Base-by-base conservation (phyloP, 106 monocot genomes). In the Vanilla planifolia region DNA sequence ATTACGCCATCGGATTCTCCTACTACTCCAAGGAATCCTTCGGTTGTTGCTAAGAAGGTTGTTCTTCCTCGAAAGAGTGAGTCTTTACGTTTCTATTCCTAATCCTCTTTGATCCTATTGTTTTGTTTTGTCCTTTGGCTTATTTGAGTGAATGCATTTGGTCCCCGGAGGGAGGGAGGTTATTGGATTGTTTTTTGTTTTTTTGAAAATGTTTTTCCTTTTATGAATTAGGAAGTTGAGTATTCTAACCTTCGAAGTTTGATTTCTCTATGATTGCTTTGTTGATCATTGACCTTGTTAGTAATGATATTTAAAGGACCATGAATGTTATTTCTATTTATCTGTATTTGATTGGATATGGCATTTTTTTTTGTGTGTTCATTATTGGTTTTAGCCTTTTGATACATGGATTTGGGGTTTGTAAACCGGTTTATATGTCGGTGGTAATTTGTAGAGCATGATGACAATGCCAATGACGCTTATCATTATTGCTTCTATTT, bases 11-110 rank as follows among this genome's bases (percentile, higher is more conserved):
- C 63, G 39, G 36, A 46, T 26, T 59, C 74, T 11, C 63, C 67
- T 0, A 30, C 55, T 14, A n/a, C 71, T 5, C 8, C 51, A 32
- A 43, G 33, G 30, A 28, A 16, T 8, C 35, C 63, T 4, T n/a
- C 60, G 4, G 33, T 34, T 40, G 60, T 58, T 7, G 71, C 40
- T 27, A 33, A 72, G 14, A 79, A 67, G 63, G 43, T 51, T 66
- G 59, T 39, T 28, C 48, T 72, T 53, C 86, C 86, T 8, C 86
- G 71, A 4, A 78, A 82, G 60, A 87, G 86, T 87, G 71, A 87
- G 86, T 66, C 22, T 33, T 55, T 1, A 0, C 6, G 0, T 20
- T 0, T 14, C 36, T 33, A 4, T 65, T 57, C 19, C 35, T 34
- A 1, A 6, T 0, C 4, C 3, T 53, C 5, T 53, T 3, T 34